Evolutionary conservation across 306 rosid genomes (phyloP).

Genomic region (Dryas octopetala): DNA sequence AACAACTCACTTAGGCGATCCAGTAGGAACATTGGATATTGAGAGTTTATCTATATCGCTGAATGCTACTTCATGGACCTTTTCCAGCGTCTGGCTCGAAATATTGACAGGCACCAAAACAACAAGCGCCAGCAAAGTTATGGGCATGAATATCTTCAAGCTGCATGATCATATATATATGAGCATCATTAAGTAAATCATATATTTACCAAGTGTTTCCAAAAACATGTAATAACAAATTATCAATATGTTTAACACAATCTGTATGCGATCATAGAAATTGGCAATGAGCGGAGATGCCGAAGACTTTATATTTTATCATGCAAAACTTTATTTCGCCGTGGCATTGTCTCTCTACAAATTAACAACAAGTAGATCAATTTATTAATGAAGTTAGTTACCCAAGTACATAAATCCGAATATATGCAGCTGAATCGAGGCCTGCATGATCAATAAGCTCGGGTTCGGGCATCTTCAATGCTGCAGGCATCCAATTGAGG

Average conservation of each 20-base stretch:
- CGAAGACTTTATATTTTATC: too few relatives aligned
- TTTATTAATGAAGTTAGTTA: conserved; percentile 27
- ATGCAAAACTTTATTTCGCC: too few relatives aligned
- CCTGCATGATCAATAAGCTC: conserved; percentile 94
- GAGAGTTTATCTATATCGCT: conserved; percentile 82
- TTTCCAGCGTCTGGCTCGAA: conserved; percentile 56
- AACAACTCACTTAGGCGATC: conserved; percentile 58
- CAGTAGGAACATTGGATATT: conserved; percentile 74
- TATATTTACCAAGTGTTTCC: too few relatives aligned
- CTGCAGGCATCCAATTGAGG: conserved; percentile 94
- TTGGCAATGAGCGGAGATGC: too few relatives aligned
- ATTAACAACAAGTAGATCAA: too few relatives aligned
- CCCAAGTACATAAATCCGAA: conserved; percentile 87
- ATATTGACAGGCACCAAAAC: conserved; percentile 85
- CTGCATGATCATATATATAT: conserved; percentile 36
- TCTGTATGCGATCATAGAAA: too few relatives aligned
- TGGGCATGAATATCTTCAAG: conserved; percentile 69
- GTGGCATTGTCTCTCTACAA: too few relatives aligned
- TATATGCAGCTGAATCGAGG: conserved; percentile 78
- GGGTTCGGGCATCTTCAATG: conserved; percentile 82
- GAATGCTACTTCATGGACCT: conserved; percentile 44
- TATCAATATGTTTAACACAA: too few relatives aligned
- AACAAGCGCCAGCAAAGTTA: conserved; percentile 52
- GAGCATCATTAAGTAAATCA: not conserved
- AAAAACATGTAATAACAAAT: too few relatives aligned